These are phyloP conservation scores for Pyrus betulifolia DNA, from an alignment of 306 rosid genomes.

Conservation along the genomic window DNA sequence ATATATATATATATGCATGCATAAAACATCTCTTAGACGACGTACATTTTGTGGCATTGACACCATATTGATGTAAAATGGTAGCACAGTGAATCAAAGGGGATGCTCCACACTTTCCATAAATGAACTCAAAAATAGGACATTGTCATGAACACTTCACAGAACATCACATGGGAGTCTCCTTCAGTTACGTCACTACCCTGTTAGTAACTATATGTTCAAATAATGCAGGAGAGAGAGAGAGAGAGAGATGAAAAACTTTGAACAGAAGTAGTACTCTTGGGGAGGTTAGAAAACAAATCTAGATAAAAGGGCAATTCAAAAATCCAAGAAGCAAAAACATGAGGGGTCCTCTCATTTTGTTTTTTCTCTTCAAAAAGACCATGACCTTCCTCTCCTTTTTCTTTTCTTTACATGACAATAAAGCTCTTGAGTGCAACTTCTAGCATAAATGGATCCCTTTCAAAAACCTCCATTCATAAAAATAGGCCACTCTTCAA, in stretches of 20 bases:
- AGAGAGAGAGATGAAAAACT: no score
- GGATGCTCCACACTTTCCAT: no score
- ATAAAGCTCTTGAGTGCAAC: constrained; percentile 22
- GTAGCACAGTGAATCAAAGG: neutral
- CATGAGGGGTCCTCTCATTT: neutral
- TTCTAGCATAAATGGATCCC: constrained; percentile 10
- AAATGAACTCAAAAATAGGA: no score
- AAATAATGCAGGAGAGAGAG: no score
- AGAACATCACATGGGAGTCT: no score
- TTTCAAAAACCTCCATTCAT: neutral
- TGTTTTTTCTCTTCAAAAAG: constrained; percentile 2
- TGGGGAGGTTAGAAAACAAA: no score
- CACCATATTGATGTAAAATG: neutral
- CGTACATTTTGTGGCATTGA: neutral
- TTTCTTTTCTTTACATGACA: neutral
- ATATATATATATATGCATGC: neutral
- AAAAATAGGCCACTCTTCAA: constrained; percentile 35
- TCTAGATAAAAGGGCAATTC: no score
- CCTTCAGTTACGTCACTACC: no score
- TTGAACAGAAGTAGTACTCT: no score
- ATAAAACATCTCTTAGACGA: neutral
- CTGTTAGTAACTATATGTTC: no score
- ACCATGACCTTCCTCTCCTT: neutral
- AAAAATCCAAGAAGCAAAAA: no score
- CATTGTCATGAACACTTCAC: no score